A percentile compares a stretch with the other conserved stretches of the same genome.
phyloP scores from a whole-genome alignment of 2,329 filamentous ascomycete species.

The Bertia moriformis region DNA sequence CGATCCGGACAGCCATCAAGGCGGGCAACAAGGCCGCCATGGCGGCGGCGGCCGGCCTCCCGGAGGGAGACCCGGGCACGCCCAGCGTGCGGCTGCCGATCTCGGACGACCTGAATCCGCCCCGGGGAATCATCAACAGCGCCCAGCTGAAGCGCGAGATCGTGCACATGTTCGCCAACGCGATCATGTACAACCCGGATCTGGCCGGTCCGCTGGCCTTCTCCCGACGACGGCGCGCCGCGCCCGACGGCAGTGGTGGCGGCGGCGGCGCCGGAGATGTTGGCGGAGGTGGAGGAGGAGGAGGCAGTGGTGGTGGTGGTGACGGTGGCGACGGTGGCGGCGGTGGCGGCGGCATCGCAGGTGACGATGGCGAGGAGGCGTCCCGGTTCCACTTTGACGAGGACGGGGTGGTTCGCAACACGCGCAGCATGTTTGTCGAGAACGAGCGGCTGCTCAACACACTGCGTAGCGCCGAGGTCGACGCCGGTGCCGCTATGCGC shows the following conservation, averaged over 20 bases:
- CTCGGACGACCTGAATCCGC: conserved; percentile 66
- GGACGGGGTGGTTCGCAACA: conserved; percentile 76
- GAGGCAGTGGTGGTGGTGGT: conserved; percentile 7
- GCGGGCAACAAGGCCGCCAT: conserved; percentile 54
- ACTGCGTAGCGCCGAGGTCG: conserved; percentile 60
- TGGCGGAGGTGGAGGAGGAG: conserved; percentile 4
- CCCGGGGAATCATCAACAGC: conserved; percentile 82
- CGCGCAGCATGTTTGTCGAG: conserved; percentile 76
- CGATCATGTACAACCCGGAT: conserved; percentile 94
- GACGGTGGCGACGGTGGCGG: conserved; percentile 20
- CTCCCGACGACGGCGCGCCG: conserved; percentile 44
- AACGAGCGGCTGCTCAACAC: conserved; percentile 67
- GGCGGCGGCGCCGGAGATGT: conserved; percentile 14
- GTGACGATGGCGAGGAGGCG: conserved; percentile 26
- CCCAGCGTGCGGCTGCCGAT: conserved; percentile 51
- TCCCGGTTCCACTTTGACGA: conserved; percentile 59
- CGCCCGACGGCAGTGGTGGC: no score
- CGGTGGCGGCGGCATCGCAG: no score
- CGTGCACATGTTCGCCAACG: conserved; percentile 93
- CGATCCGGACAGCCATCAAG: conserved; percentile 61
- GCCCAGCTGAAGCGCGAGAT: conserved; percentile 84
- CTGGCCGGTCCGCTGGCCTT: conserved; percentile 53
- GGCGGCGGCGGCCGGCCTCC: conserved; percentile 43
- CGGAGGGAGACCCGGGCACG: conserved; percentile 40
- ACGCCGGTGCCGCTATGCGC: conserved; percentile 23